These are phyloP conservation scores for Aphanomyces astaci DNA, from an alignment of 352 stramenopile species.

Conservation along the genomic window DNA sequence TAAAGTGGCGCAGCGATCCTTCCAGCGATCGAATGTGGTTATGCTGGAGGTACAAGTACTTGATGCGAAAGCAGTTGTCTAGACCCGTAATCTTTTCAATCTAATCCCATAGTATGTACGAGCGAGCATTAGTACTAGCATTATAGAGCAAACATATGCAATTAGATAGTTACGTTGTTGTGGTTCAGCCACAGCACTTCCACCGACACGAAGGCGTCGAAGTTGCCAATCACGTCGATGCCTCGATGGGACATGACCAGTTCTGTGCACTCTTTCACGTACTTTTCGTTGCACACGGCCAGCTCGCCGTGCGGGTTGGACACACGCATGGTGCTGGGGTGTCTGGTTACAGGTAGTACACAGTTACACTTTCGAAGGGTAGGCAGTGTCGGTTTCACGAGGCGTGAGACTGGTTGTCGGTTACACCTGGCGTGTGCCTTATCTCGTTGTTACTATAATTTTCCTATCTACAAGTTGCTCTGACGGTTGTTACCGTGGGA, in stretches of 20 bases:
- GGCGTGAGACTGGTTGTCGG: too few species aligned
- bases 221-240: constrained; percentile 74
- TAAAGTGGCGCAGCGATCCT: constrained; percentile 41
- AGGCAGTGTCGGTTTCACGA: too few species aligned
- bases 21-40: constrained; percentile 48
- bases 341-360: too few species aligned
- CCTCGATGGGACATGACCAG: constrained; percentile 68
- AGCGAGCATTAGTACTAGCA: not conserved
- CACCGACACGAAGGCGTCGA: constrained; percentile 83
- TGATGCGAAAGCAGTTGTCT: constrained; percentile 80
- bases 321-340: constrained; percentile 19
- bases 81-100: constrained; percentile 58
- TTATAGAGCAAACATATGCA: not conserved
- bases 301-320: constrained; percentile 71
- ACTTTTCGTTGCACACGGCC: constrained; percentile 84
- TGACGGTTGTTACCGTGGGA: not conserved
- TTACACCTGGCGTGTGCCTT: too few species aligned
- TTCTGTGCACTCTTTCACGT: constrained; percentile 85
- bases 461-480: not conserved
- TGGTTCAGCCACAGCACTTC: constrained; percentile 86
- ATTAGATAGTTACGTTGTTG: constrained; percentile 53
- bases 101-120: too few species aligned
- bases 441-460: not conserved
- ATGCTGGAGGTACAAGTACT: constrained; percentile 81
- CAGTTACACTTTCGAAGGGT: too few species aligned